Conservation (phyloP, 805 yeast species). For the Saturnispora ahearnii region DNA sequence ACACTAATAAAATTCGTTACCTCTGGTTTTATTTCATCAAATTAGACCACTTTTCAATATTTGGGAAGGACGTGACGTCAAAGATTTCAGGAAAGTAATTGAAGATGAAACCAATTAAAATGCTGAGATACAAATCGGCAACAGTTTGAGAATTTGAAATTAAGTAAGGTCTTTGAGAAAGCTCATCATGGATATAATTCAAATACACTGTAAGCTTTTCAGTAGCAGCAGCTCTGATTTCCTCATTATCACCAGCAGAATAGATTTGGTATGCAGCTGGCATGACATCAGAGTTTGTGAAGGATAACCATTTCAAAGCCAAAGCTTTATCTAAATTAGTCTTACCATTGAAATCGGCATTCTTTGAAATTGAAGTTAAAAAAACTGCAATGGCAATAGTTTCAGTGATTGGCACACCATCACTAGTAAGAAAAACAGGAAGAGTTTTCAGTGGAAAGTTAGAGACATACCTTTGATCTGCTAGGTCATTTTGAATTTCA, state of each 20-base stretch:
- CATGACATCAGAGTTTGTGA: slow-evolving; percentile 50
- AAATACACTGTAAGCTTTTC: background rate
- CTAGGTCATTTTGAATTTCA: slow-evolving; percentile 32
- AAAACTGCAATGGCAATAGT: slow-evolving; percentile 51
- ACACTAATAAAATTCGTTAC: background rate
- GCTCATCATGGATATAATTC: slow-evolving; percentile 1
- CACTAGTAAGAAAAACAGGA: slow-evolving; percentile 57
- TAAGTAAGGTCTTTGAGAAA: background rate
- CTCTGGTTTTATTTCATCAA: background rate
- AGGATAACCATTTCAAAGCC: slow-evolving; percentile 68
- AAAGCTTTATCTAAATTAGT: slow-evolving; percentile 50
- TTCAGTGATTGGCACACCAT: slow-evolving; percentile 60
- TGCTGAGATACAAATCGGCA: slow-evolving; percentile 1
- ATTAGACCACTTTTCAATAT: slow-evolving; percentile 34
- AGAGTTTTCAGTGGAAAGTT: slow-evolving; percentile 53
- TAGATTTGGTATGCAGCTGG: slow-evolving; percentile 15
- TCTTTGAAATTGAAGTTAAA: slow-evolving; percentile 27
- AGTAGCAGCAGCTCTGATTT: background rate
- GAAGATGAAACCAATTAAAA: background rate
- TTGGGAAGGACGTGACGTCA: slow-evolving; percentile 26
- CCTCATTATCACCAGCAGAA: background rate
- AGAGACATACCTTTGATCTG: slow-evolving; percentile 32
- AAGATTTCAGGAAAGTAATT: background rate
- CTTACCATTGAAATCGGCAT: slow-evolving; percentile 43
- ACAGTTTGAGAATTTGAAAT: slow-evolving; percentile 1